Conservation (phyloP, 2,329 filamentous ascomycete species). For the Pseudocercospora cruenta region DNA sequence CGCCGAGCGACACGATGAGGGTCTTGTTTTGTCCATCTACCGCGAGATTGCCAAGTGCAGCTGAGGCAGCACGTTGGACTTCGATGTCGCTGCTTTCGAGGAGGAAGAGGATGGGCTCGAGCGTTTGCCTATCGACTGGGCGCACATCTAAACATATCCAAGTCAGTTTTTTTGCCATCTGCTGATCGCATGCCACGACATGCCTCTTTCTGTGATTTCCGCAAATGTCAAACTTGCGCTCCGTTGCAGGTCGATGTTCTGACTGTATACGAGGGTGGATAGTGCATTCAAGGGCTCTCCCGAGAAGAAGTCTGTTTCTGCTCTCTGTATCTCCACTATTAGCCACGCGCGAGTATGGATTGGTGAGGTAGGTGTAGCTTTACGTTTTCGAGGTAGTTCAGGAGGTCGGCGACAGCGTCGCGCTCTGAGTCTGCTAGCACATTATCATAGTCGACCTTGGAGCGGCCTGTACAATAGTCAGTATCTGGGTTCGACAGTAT, state of each 20-base stretch:
- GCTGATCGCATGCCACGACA: conserved; percentile 15
- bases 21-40: conserved; percentile 99
- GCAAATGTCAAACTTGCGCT: conserved; percentile 98
- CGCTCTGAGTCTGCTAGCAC: conserved; percentile 88
- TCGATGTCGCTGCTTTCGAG: conserved; percentile 95
- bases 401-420: conserved; percentile 91
- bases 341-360: conserved; percentile 22
- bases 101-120: conserved; percentile 93
- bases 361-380: conserved; percentile 36
- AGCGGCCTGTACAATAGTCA: conserved; percentile 42
- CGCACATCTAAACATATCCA: conserved; percentile 72
- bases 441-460: conserved; percentile 49
- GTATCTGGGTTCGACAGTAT: not conserved
- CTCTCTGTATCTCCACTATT: conserved; percentile 63
- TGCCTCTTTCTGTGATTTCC: conserved; percentile 97
- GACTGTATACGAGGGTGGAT: conserved; percentile 95
- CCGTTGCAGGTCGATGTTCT: conserved; percentile 96
- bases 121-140: conserved; percentile 90
- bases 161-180: conserved; percentile 14
- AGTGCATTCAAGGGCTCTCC: conserved; percentile 91
- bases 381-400: conserved; percentile 96
- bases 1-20: conserved; percentile 88
- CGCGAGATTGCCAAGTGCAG: conserved; percentile 90
- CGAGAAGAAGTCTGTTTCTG: conserved; percentile 97
- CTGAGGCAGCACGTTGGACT: conserved; percentile 94